A percentile compares a stretch with the other conserved stretches of the same genome.
Evolutionary conservation across 2,329 filamentous ascomycete species (phyloP).

Genomic region (Xylariales sp.): DNA sequence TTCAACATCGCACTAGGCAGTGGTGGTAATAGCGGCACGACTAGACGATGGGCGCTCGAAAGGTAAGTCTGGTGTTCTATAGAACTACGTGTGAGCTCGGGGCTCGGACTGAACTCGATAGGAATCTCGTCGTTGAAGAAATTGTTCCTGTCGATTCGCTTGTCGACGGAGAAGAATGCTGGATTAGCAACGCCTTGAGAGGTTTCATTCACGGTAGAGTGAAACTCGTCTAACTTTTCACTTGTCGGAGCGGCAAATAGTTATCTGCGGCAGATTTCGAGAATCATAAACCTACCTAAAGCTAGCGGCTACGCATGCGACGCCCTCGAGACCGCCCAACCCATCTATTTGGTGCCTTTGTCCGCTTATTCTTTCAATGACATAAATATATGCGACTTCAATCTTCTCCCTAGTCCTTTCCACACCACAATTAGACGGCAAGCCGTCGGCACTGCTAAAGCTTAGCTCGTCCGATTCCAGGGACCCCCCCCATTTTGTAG

Average conservation of each 20-base stretch:
- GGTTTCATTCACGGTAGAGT: constrained; percentile 72
- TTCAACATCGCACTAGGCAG: constrained; percentile 59
- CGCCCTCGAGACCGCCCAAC: background rate
- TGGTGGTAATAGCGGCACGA: constrained; percentile 86
- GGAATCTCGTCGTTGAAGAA: constrained; percentile 73
- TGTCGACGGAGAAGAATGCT: constrained; percentile 79
- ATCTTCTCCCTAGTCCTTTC: no score
- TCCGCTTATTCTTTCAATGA: background rate
- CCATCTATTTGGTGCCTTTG: background rate
- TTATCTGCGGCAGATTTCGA: background rate
- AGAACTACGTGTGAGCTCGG: background rate
- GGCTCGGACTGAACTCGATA: constrained; percentile 45
- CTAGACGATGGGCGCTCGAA: constrained; percentile 83
- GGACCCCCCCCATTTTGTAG: no score
- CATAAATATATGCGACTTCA: background rate
- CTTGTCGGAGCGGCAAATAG: background rate
- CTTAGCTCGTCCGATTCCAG: no score
- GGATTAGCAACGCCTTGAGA: constrained; percentile 88
- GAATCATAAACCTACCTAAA: background rate
- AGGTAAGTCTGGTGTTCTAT: constrained; percentile 54
- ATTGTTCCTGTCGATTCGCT: constrained; percentile 70
- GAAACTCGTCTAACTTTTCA: constrained; percentile 32
- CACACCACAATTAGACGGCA: no score
- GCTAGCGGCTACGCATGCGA: background rate
- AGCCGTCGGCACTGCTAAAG: no score